A percentile compares a stretch with the other conserved stretches of the same genome.
Conservation (phyloP, 805 yeast genomes). For the Ascoidea tarda region DNA sequence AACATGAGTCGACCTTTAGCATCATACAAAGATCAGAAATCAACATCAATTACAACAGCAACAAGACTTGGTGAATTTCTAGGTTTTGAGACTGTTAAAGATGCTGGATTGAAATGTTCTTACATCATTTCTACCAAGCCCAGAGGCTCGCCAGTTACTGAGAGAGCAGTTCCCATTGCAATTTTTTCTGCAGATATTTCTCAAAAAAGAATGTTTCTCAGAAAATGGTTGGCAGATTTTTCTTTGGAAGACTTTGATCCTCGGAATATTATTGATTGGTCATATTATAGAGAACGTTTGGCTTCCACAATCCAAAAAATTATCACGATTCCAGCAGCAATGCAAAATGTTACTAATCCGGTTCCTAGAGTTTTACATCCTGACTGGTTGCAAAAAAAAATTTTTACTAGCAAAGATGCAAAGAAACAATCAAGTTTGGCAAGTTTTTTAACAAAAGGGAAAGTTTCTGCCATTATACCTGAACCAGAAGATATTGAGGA, state of each 20-base stretch:
- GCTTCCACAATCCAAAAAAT: constrained; percentile 91
- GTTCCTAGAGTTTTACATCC: constrained; percentile 94
- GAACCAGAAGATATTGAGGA: constrained; percentile 65
- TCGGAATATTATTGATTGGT: constrained; percentile 85
- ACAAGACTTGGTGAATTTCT: constrained; percentile 83
- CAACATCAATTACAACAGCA: constrained; percentile 94
- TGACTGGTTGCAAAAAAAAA: constrained; percentile 68
- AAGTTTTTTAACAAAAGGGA: constrained; percentile 36
- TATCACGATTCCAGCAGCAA: constrained; percentile 93
- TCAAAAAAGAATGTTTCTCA: constrained; percentile 58
- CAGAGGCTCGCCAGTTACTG: constrained; percentile 78
- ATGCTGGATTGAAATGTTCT: constrained; percentile 90
- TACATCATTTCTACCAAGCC: constrained; percentile 84
- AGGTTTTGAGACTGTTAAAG: constrained; percentile 94
- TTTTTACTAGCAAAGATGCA: constrained; percentile 46
- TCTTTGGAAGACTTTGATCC: constrained; percentile 74
- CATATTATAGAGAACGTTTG: constrained; percentile 76
- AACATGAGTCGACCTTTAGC: constrained; percentile 85
- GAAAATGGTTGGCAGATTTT: constrained; percentile 80
- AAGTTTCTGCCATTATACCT: constrained; percentile 23
- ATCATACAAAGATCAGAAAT: constrained; percentile 83
- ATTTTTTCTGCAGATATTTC: constrained; percentile 73
- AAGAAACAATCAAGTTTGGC: constrained; percentile 57
- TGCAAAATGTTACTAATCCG: constrained; percentile 78
- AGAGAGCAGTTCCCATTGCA: constrained; percentile 92